A percentile compares a stretch with the other conserved stretches of the same genome.
phyloP scores from a whole-genome alignment of 2,329 filamentous ascomycete genomes.

The Tolypocladium paradoxum region DNA sequence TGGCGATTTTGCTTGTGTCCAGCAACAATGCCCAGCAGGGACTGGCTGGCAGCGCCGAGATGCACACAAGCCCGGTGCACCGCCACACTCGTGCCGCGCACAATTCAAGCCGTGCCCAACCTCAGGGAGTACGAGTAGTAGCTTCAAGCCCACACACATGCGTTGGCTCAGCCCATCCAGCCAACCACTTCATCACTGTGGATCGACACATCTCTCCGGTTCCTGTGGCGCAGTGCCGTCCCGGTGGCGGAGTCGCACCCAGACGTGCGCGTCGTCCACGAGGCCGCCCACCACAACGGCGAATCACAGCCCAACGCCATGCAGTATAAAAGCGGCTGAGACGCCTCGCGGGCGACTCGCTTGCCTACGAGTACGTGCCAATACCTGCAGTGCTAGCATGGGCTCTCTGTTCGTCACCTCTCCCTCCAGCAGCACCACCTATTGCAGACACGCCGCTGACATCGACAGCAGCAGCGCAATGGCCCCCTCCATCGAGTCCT shows the following conservation, averaged over 20 bases:
- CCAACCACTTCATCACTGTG: background rate
- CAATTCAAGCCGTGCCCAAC: no score
- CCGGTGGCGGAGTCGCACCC: background rate
- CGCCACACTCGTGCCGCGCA: no score
- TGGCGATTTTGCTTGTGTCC: no score
- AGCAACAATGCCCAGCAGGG: no score
- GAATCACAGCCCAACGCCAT: background rate
- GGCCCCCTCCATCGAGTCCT: constrained; percentile 34
- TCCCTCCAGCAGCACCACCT: background rate
- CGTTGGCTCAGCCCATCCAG: background rate
- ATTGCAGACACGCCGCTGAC: constrained; percentile 4
- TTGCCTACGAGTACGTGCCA: background rate
- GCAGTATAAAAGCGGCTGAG: background rate
- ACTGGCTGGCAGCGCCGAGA: no score
- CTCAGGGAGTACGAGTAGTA: no score
- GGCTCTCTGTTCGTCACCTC: constrained; percentile 5
- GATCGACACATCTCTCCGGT: background rate
- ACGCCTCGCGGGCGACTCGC: background rate
- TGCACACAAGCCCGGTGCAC: no score
- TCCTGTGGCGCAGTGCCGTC: background rate
- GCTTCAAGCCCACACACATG: no score
- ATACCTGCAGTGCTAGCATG: constrained; percentile 1
- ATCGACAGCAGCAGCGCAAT: constrained; percentile 16
- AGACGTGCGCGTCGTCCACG: background rate
- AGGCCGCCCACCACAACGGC: background rate